Conservation (phyloP, 2,329 filamentous ascomycete species). For the Fusarium sp. region DNA sequence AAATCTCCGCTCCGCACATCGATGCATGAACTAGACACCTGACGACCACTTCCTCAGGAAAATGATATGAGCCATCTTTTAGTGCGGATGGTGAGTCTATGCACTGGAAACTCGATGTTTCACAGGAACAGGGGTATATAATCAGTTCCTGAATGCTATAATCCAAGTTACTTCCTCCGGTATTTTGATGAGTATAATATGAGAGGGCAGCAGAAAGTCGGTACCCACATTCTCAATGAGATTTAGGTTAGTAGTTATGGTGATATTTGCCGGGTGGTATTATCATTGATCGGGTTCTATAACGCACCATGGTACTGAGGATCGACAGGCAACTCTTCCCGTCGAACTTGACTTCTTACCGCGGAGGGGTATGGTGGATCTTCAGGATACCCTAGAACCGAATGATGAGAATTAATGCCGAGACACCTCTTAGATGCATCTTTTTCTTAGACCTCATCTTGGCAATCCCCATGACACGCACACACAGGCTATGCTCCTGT, state of each 20-base stretch:
- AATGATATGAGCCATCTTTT: background rate
- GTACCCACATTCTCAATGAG: background rate
- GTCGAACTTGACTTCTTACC: background rate
- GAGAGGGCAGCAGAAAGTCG: background rate
- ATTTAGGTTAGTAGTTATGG: background rate
- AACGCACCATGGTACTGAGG: background rate
- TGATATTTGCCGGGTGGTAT: background rate
- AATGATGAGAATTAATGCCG: background rate
- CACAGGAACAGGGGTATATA: background rate
- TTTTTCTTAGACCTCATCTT: conserved; percentile 8
- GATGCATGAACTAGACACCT: conserved; percentile 18
- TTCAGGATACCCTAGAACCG: background rate
- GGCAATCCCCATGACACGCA: conserved; percentile 19
- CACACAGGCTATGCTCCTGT: background rate
- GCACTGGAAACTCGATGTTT: background rate
- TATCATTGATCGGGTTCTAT: background rate
- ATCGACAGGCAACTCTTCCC: background rate
- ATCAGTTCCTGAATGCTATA: background rate
- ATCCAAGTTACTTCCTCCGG: background rate
- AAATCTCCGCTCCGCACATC: conserved; percentile 10
- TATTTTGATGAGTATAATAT: background rate
- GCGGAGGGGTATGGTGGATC: background rate
- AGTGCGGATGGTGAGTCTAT: background rate
- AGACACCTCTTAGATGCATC: conserved; percentile 5
- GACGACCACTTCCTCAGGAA: background rate